A percentile compares a stretch with the other conserved stretches of the same genome.
phyloP scores from a whole-genome alignment of 768 basidiomycete genomes.

The Leccinum pellstonianum region DNA sequence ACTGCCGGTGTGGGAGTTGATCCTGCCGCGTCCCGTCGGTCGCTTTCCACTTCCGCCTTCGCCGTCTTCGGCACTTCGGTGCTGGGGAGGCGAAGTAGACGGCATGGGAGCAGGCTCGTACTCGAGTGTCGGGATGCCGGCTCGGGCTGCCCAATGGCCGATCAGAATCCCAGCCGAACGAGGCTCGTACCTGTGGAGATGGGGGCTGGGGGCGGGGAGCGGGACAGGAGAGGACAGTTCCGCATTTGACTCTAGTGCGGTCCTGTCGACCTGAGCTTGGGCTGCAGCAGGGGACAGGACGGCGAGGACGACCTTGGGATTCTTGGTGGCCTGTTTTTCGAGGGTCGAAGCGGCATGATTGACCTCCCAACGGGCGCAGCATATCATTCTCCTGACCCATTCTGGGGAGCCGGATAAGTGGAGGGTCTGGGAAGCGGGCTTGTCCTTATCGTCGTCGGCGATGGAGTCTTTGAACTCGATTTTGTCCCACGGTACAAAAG shows the following conservation, averaged over 20 bases:
- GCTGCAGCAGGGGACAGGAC: slow-evolving; percentile 40
- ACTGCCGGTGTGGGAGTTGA: slow-evolving; percentile 23
- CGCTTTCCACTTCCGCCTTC: slow-evolving; percentile 33
- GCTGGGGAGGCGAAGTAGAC: slow-evolving; percentile 17
- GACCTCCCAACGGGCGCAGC: slow-evolving; percentile 76
- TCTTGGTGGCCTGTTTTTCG: slow-evolving; percentile 19
- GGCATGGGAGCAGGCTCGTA: slow-evolving; percentile 38
- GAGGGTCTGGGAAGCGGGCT: slow-evolving; percentile 22
- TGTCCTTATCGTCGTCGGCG: slow-evolving; percentile 25
- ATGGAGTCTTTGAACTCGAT: slow-evolving; percentile 51
- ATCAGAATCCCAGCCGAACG: slow-evolving; percentile 65
- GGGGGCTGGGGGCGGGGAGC: slow-evolving; percentile 57
- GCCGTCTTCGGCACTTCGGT: slow-evolving; percentile 32
- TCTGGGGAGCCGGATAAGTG: slow-evolving; percentile 57
- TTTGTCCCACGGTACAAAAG: slow-evolving; percentile 78
- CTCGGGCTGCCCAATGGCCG: slow-evolving; percentile 63
- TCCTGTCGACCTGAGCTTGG: slow-evolving; percentile 28
- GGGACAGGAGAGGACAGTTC: slow-evolving; percentile 55
- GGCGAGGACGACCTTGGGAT: slow-evolving; percentile 62
- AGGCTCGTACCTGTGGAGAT: slow-evolving; percentile 58
- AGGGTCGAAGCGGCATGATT: slow-evolving; percentile 45
- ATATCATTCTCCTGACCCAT: slow-evolving; percentile 83
- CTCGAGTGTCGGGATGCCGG: slow-evolving; percentile 56
- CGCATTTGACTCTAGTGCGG: slow-evolving; percentile 13
- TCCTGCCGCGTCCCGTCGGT: slow-evolving; percentile 28